Evolutionary conservation across 2,329 filamentous ascomycete genomes (phyloP), one percentile per base, ranked within the genome.

Genomic region (Aspergillus sp.): DNA sequence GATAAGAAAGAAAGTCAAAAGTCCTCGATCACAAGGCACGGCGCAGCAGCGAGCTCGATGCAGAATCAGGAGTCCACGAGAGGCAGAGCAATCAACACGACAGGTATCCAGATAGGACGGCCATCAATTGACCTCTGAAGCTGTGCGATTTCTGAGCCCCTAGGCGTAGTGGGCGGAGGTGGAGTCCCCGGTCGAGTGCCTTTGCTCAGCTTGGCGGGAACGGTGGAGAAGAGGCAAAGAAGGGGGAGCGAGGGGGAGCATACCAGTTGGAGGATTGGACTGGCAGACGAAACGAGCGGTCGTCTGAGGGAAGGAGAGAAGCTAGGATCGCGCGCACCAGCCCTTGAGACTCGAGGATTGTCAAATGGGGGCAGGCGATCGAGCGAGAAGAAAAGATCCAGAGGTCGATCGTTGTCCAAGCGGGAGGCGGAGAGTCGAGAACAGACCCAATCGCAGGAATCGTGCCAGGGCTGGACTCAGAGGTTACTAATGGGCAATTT

Each of bases 151-250:
- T 65, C 52, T 49, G 45, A 58, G 57, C 64, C 66, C 68, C 64
- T 63, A 68, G 67, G 61, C 61, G 62, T 62, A 61, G 56, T 58
- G 58, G 58, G 52, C 59, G 57, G 59, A 54, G 60, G 69, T 71
- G 70, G 69, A 71, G 69, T 66, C 65, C 55, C 52, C 52, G 15
- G 44, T 48, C 44, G 23, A 55, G 44, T 37, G 61, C 46, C 58
- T 52, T 60, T 65, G 56, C 61, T 64, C 58, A 57, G 58, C 54
- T 66, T 67, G 66, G 65, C 66, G 61, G 64, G 59, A 70, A 69
- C 62, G 64, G 68, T 68, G 68, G 69, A 68, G 65, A 66, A 69
- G 35, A 41, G 41, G 48, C 46, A 56, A 62, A 47, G 47, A 58
- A 58, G 52, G 59, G 50, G 62, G 62, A 56, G 60, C 54, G 54